A percentile compares a stretch with the other conserved stretches of the same genome.
These are phyloP conservation scores for Cryptococcus maquisensis DNA, from an alignment of 1,284 basidiomycete species.

Conservation along the genomic window DNA sequence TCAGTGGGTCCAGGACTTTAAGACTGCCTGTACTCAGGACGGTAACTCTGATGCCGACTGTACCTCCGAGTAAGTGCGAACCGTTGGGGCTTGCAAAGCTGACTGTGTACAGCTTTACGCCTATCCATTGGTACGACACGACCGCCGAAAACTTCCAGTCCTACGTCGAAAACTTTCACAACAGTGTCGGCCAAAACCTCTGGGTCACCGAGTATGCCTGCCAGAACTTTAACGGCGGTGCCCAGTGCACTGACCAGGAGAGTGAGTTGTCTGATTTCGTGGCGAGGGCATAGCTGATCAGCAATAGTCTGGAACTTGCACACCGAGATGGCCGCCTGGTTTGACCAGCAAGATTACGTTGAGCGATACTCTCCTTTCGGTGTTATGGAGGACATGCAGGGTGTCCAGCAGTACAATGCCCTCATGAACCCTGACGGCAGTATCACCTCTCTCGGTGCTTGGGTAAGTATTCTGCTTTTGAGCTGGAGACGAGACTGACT, in stretches of 20 bases:
- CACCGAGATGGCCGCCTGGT: conserved; percentile 55
- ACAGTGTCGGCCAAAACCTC: conserved; percentile 28
- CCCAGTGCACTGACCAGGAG: conserved; percentile 57
- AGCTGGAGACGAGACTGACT: not conserved
- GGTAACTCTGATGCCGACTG: conserved; percentile 29
- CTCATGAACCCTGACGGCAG: conserved; percentile 44
- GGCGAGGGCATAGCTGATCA: not conserved
- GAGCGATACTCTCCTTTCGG: conserved; percentile 65
- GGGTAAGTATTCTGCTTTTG: conserved; percentile 22
- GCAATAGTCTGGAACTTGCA: conserved; percentile 55
- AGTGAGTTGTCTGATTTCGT: conserved; percentile 16
- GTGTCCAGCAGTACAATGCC: conserved; percentile 62
- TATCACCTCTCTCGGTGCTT: conserved; percentile 43
- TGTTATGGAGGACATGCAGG: conserved; percentile 63
- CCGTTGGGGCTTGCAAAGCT: not conserved
- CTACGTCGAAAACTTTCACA: conserved; percentile 45
- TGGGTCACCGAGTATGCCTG: conserved; percentile 49
- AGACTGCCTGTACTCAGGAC: conserved; percentile 50
- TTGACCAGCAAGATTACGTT: conserved; percentile 58
- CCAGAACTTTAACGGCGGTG: conserved; percentile 62
- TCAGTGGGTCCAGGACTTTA: conserved; percentile 62
- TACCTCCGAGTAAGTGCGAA: conserved; percentile 20
- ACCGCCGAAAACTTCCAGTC: conserved; percentile 33
- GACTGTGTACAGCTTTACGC: conserved; percentile 29
- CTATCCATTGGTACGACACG: conserved; percentile 47